Conservation (phyloP, 257 asterid genomes). For the Paulownia fortunei region DNA sequence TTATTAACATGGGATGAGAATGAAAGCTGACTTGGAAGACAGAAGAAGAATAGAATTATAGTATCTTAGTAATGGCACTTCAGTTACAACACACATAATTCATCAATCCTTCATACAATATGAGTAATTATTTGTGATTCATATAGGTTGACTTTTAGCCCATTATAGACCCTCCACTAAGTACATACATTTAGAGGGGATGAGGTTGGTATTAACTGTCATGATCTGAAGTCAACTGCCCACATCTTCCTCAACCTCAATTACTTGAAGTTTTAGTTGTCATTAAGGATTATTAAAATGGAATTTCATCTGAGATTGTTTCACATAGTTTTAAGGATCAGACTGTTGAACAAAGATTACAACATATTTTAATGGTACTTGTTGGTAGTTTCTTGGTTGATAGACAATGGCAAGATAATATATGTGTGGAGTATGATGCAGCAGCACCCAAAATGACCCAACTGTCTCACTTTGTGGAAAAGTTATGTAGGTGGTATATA, state of each 20-base stretch:
- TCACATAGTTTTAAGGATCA: too few species aligned
- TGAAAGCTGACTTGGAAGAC: neutral
- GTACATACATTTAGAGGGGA: neutral
- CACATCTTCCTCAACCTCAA: neutral
- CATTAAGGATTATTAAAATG: neutral
- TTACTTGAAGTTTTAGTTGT: neutral
- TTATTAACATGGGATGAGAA: neutral
- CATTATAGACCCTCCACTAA: conserved; percentile 4
- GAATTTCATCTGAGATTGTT: too few species aligned
- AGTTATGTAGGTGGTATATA: neutral
- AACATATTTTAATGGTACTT: neutral
- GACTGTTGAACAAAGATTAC: neutral
- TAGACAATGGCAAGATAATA: neutral
- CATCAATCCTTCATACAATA: conserved; percentile 3
- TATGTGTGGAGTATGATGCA: conserved; percentile 23
- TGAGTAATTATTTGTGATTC: neutral
- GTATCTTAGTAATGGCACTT: neutral
- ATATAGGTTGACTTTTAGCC: conserved; percentile 19
- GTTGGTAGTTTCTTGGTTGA: neutral
- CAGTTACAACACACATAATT: neutral
- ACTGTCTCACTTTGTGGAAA: conserved; percentile 9
- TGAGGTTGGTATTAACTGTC: neutral
- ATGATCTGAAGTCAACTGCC: conserved; percentile 6
- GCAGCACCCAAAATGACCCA: neutral
- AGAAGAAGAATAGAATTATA: neutral